Percentiles rank a stretch among this genome's conserved stretches.
Evolutionary conservation across 495 filamentous ascomycete genomes (phyloP).

Genomic region (Podospora conica): DNA sequence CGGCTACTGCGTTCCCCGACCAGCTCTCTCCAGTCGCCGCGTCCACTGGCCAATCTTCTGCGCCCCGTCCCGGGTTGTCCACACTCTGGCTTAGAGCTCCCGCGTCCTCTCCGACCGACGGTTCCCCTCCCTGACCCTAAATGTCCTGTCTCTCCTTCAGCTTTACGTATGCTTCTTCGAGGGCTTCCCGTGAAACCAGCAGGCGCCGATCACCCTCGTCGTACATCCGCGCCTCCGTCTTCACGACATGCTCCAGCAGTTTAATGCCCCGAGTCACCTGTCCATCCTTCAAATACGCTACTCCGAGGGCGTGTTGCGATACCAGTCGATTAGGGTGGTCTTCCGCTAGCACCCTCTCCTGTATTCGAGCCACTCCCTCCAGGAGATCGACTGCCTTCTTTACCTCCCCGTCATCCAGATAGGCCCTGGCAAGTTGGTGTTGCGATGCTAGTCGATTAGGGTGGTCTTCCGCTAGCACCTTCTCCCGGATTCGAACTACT

Average conservation of each 20-base stretch:
- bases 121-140: not conserved
- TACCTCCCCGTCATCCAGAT: not conserved
- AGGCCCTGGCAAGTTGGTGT: not conserved
- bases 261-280: conserved; percentile 1
- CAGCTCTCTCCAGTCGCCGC: too few relatives aligned
- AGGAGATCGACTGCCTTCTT: conserved; percentile 5
- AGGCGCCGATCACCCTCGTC: conserved; percentile 21
- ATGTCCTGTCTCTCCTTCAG: not conserved
- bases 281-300: not conserved
- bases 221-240: conserved; percentile 11
- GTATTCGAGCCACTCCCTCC: conserved; percentile 13
- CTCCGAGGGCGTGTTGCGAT: conserved; percentile 25
- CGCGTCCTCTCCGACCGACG: not conserved
- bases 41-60: not conserved
- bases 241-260: conserved; percentile 11
- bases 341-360: conserved; percentile 12
- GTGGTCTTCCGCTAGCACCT: conserved; percentile 5
- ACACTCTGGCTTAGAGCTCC: too few relatives aligned
- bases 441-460: conserved; percentile 5
- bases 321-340: conserved; percentile 25
- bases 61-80: too few relatives aligned
- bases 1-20: not conserved
- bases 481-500: not conserved
- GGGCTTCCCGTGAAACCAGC: conserved; percentile 27
- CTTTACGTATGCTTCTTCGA: conserved; percentile 20